Conservation (phyloP, 2,329 filamentous ascomycete species). For the Cercospora janseana region DNA sequence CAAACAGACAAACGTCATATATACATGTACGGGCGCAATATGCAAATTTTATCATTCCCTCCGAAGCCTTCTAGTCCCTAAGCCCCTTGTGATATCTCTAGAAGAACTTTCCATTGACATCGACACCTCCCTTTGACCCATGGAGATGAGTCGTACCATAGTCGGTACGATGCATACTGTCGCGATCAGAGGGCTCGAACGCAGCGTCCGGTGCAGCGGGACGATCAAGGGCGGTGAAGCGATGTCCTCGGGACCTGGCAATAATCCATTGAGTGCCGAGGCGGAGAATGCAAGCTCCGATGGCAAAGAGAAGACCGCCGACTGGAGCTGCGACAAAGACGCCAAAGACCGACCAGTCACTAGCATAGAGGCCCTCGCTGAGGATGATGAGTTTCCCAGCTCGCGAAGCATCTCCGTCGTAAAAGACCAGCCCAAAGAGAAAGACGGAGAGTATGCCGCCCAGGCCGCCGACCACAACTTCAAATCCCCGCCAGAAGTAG, state of each 20-base stretch:
- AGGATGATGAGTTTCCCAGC: conserved; percentile 70
- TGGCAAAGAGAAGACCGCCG: conserved; percentile 70
- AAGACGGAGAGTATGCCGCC: conserved; percentile 78
- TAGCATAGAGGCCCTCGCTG: conserved; percentile 69
- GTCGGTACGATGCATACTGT: conserved; percentile 13
- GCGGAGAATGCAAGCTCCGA: conserved; percentile 60
- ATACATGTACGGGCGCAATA: no score
- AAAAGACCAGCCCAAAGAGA: conserved; percentile 77
- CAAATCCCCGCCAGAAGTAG: conserved; percentile 77
- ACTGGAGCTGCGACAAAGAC: conserved; percentile 78
- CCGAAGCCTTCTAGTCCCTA: no score
- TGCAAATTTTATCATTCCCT: no score
- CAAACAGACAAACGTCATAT: no score
- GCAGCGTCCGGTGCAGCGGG: conserved; percentile 37
- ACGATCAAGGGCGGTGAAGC: conserved; percentile 67
- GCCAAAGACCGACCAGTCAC: conserved; percentile 80
- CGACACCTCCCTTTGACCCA: conserved; percentile 1
- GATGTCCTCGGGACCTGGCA: conserved; percentile 58
- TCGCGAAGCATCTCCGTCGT: conserved; percentile 57
- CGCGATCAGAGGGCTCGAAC: conserved; percentile 17
- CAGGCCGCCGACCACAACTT: conserved; percentile 73
- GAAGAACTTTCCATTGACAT: conserved; percentile 7
- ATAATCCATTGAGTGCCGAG: conserved; percentile 57
- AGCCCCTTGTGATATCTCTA: no score
- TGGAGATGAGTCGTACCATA: conserved; percentile 10